Conservation (phyloP, 1,139 yeast genomes). For the Ogataea hybrid region DNA sequence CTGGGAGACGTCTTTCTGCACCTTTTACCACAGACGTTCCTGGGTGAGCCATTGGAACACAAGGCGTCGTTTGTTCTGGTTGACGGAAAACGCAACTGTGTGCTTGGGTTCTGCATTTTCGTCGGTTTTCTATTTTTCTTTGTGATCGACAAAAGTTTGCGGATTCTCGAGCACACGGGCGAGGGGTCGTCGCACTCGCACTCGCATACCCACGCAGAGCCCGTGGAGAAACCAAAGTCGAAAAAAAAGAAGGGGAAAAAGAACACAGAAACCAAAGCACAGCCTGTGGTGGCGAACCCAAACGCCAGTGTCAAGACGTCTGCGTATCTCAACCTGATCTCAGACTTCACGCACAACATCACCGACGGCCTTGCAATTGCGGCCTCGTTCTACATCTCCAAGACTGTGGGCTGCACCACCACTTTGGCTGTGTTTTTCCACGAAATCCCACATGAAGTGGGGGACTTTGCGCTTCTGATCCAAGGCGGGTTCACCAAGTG, state of each 20-base stretch:
- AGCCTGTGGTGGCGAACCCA: slow-evolving; percentile 33
- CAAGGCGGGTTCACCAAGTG: slow-evolving; percentile 63
- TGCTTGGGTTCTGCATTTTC: slow-evolving; percentile 52
- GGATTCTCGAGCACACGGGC: slow-evolving; percentile 44
- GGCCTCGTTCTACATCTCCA: slow-evolving; percentile 58
- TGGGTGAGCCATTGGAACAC: slow-evolving; percentile 46
- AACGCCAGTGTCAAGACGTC: slow-evolving; percentile 41
- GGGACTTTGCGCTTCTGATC: slow-evolving; percentile 66
- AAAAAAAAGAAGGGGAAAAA: slow-evolving; percentile 22
- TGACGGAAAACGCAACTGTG: slow-evolving; percentile 46
- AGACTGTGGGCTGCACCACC: slow-evolving; percentile 59
- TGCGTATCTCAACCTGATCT: slow-evolving; percentile 60
- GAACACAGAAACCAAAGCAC: slow-evolving; percentile 7
- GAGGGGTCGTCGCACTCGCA: slow-evolving; percentile 35
- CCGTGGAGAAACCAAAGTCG: slow-evolving; percentile 18
- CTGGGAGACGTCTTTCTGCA: slow-evolving; percentile 69
- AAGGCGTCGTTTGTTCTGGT: slow-evolving; percentile 42
- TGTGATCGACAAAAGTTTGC: slow-evolving; percentile 52
- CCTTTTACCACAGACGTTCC: slow-evolving; percentile 59
- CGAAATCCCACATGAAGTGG: slow-evolving; percentile 74
- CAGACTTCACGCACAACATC: slow-evolving; percentile 66
- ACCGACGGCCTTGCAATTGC: slow-evolving; percentile 72
- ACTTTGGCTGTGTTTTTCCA: slow-evolving; percentile 66
- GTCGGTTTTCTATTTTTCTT: slow-evolving; percentile 57
- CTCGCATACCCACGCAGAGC: slow-evolving; percentile 30